A percentile compares a stretch with the other conserved stretches of the same genome.
Conservation (phyloP, 140 eudicot genomes). For the Bidens hawaiensis region DNA sequence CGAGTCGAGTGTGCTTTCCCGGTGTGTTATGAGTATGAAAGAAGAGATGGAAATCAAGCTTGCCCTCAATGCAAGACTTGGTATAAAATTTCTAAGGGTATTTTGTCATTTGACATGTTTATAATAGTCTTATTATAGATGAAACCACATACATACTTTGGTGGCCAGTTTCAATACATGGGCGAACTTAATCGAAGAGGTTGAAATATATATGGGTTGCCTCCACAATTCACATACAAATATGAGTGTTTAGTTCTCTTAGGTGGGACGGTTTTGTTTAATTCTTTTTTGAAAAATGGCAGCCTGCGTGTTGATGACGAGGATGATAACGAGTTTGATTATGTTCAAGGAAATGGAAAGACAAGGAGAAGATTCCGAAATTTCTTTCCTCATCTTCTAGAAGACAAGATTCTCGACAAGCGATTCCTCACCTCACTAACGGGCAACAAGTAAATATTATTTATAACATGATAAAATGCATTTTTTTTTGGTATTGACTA, state of each 20-base stretch:
- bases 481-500: neutral
- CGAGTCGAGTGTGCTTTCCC: slow-evolving; percentile 90
- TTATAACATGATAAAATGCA: neutral
- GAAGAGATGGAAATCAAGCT: slow-evolving; percentile 80
- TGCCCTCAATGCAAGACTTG: slow-evolving; percentile 95
- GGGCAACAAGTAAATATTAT: slow-evolving; percentile 61
- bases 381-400: slow-evolving; percentile 71
- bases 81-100: slow-evolving; percentile 80
- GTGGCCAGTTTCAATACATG: neutral
- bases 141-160: neutral
- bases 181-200: neutral
- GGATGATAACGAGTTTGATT: slow-evolving; percentile 74
- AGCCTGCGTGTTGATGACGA: slow-evolving; percentile 82
- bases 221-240: too few relatives aligned
- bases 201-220: neutral
- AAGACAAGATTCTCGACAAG: slow-evolving; percentile 71
- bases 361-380: slow-evolving; percentile 65
- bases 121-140: neutral
- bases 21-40: slow-evolving; percentile 88
- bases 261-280: neutral
- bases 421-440: slow-evolving; percentile 75
- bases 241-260: too few relatives aligned
- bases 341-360: slow-evolving; percentile 65
- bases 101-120: neutral
- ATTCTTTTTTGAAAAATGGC: slow-evolving; percentile 27